Evolutionary conservation across 352 stramenopile genomes (phyloP), one percentile per base, ranked within the genome.

Genomic region (Pythium phragmiticola): DNA sequence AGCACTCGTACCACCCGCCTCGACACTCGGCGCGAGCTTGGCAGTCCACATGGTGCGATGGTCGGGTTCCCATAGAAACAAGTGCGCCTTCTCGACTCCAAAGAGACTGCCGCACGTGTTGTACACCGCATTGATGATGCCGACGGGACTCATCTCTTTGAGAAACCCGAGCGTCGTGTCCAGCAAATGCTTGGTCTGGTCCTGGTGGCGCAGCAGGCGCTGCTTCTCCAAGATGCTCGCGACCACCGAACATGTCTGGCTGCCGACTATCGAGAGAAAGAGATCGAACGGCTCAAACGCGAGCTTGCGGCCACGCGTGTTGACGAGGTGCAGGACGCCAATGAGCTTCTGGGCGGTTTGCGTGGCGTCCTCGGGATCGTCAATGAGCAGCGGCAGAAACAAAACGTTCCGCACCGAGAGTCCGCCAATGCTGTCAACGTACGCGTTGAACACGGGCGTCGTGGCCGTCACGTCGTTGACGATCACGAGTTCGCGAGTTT

Each of bases 101-200:
- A 89, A 92, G 46, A 89, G 87, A 53, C 69, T 78, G 41, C 77
- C 68, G 45, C 78, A 87, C 21, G 83, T 79, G 43, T 92, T 92
- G 75, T 89, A 90, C 19, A 92, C 83, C 2, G 81, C 83, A 60
- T 90, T 92, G 47, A 92, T 89, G 50, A 92, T 72, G 6, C 83
- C 83, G 17, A 92, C 65, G 30, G 80, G 79, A 47, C 79, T 89
- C 78, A 90, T 88, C 65, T 92, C 83, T 63, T 89, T 89, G 67
- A 90, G 90, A 55, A 92, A 89, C 12, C 76, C 78, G 74, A 90
- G 84, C 17, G 81, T 89, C 16, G 79, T 87, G 49, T 92, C 83
- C 12, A 92, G 57, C 7, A 92, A 53, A 47, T 78, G 57, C 4
- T 63, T 74, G 19, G 82, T 89, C 61, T 92, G 77, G 39, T 88